Evolutionary conservation across 805 yeast species (phyloP), one percentile per base, ranked within the genome.

Genomic region (Saccharomyces mikatae): DNA sequence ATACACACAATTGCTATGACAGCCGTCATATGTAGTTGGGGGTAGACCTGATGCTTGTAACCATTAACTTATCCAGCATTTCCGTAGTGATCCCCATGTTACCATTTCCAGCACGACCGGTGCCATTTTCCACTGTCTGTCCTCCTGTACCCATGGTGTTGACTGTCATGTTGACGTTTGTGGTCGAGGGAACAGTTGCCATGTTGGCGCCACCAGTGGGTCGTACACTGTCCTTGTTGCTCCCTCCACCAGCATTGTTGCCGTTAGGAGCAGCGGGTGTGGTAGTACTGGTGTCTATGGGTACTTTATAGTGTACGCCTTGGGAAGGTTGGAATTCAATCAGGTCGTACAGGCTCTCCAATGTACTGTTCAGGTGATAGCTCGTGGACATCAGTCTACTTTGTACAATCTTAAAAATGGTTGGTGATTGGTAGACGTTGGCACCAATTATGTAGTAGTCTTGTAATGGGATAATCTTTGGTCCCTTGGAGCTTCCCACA

Each of bases 381-480:
- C 53, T 71, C 2, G 83, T 74, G 46, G 84, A 76, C 59, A 84
- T 71, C 32, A 89, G 69, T 56, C 97, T 73, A 36, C 91, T 83
- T 21, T 87, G 80, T 6, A 92, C 74, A 2, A 91, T 79, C 41
- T 87, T 83, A 63, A 83, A 82, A 0, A 88, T 77, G 17, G 81
- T 74, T 0, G 97, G 97, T 0, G 97, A 86, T 82, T 88, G 92
- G 71, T 90, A 94, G 1, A 94, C 86, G 64, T 89, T 90, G 21
- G 96, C 95, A 3, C 97, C 96, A 46, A 90, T 82, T 49, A 92
- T 85, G 68, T 88, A 92, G 71, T 87, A 92, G 59, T 89, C 95
- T 29, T 88, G 82, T 10, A 88, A 62, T 0, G 84, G 76, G 26
- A 75, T 70, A 3, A 54, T 46, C 2, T 79, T 78, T 4, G 44